Base-by-base conservation (phyloP, 164 flowering plant species). In the Umbilicus rupestris region DNA sequence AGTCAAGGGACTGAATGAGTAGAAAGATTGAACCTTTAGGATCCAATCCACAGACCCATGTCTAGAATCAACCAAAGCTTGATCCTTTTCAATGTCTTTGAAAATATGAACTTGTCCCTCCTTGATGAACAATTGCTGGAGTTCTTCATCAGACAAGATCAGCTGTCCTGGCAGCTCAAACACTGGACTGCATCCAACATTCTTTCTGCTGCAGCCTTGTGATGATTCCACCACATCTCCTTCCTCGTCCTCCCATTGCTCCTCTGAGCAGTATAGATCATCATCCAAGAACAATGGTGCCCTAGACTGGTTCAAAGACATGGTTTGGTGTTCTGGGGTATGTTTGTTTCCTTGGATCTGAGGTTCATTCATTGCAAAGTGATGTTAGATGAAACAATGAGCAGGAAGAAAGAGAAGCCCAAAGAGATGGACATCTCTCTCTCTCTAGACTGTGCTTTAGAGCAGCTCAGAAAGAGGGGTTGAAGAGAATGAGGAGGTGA, bases 31-130 rank as follows among this genome's bases (percentile, higher is more conserved):
- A 20, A 35, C 65, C 42, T 62, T 62, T 62, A 33, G 41, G 26
- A 62, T 62, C 65, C 65, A 62, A 7, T 62, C 42, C 39, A 62
- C 65, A 31, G 65, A 42, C 65, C 28, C 65, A 62, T 35, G 14
- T 35, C 65, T 62, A 7, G 58, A 52, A 9, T 52, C 58, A 52
- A 52, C 58, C 58, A 52, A 52, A 52, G 58, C 58, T 52, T 52
- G 58, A 52, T 24, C 29, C 58, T 52, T 52, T 26, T 52, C 58
- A 26, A 52, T 52, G 58, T 11, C 6, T 1, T 52, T 22, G 29
- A 52, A 52, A 29, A 52, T 24, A 52, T 52, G 58, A 24, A 12
- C 24, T 11, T 52, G 28, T 9, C 29, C 16, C 30, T 52, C 58
- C 24, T 52, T 52, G 29, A 22, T 1, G 3, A 52, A 24, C 58